Evolutionary conservation across 2,329 filamentous ascomycete species (phyloP).

Genomic region (Stagonosporopsis chrysanthemi): DNA sequence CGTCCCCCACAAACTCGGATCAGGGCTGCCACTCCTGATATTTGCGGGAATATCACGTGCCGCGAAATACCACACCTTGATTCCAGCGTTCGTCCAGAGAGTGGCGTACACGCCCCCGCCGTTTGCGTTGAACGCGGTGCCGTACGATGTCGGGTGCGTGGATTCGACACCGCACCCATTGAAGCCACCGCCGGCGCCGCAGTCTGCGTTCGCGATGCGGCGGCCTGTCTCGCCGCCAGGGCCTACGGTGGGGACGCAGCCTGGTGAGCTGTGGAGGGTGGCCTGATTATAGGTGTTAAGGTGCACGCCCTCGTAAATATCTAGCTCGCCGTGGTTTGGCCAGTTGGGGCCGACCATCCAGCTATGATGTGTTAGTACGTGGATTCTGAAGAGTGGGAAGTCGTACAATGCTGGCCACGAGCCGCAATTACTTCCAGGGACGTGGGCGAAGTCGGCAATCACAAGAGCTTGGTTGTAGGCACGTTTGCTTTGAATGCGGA

Average conservation of each 20-base stretch:
- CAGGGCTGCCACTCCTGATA: conserved; percentile 50
- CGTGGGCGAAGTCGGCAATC: conserved; percentile 52
- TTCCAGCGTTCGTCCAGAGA: conserved; percentile 51
- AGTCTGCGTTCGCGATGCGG: conserved; percentile 42
- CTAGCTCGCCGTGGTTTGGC: conserved; percentile 50
- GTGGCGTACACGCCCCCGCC: conserved; percentile 55
- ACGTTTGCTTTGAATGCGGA: conserved; percentile 47
- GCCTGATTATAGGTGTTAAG: conserved; percentile 47
- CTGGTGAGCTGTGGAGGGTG: conserved; percentile 48
- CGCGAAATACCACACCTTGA: conserved; percentile 59
- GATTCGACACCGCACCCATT: conserved; percentile 44
- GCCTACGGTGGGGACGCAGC: conserved; percentile 44
- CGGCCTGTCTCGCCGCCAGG: conserved; percentile 43
- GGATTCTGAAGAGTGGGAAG: no score
- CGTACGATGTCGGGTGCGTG: conserved; percentile 42
- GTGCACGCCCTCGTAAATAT: conserved; percentile 49
- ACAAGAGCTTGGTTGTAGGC: conserved; percentile 49
- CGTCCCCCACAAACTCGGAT: conserved; percentile 53
- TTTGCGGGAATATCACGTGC: conserved; percentile 52
- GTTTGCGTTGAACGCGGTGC: conserved; percentile 50
- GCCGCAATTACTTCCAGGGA: conserved; percentile 49
- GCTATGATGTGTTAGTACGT: conserved; percentile 26
- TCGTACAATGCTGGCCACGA: conserved; percentile 51
- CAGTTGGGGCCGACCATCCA: conserved; percentile 52
- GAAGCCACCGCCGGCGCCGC: conserved; percentile 46